A percentile compares a stretch with the other conserved stretches of the same genome.
Conservation (phyloP, 2,329 filamentous ascomycete species). For the Xylaria hypoxylon region DNA sequence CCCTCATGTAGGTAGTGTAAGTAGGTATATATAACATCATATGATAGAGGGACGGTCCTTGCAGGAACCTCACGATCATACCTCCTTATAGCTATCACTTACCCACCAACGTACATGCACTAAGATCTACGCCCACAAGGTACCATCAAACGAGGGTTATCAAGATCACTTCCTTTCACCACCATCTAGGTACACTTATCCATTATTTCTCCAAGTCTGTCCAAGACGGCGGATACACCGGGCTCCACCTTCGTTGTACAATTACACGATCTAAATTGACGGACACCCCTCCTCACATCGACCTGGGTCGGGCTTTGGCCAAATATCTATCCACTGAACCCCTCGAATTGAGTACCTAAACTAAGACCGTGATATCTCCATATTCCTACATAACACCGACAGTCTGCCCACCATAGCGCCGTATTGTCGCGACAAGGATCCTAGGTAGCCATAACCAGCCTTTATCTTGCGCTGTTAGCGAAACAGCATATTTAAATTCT, state of each 20-base stretch:
- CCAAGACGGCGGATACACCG: conserved; percentile 34
- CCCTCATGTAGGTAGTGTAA: neutral
- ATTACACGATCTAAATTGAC: conserved; percentile 34
- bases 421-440: conserved; percentile 20
- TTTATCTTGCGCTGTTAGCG: conserved; percentile 13
- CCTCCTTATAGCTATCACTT: conserved; percentile 2
- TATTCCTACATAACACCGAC: conserved; percentile 19
- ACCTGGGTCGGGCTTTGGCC: conserved; percentile 12
- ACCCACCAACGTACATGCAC: conserved; percentile 9
- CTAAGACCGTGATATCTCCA: conserved; percentile 11
- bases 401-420: conserved; percentile 19
- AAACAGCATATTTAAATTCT: conserved; percentile 2
- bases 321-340: conserved; percentile 13
- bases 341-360: conserved; percentile 4
- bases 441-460: neutral
- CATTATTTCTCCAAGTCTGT: too few species aligned
- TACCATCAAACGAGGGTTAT: conserved; percentile 16
- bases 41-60: conserved; percentile 6
- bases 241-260: conserved; percentile 27
- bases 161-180: conserved; percentile 17
- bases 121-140: conserved; percentile 16
- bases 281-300: conserved; percentile 24
- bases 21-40: conserved; percentile 19
- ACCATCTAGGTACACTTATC: neutral
- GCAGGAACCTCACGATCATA: conserved; percentile 4